Evolutionary conservation across 106 monocot species (phyloP), one percentile per base, ranked within the genome.

Genomic region (Phalaenopsis equestris): DNA sequence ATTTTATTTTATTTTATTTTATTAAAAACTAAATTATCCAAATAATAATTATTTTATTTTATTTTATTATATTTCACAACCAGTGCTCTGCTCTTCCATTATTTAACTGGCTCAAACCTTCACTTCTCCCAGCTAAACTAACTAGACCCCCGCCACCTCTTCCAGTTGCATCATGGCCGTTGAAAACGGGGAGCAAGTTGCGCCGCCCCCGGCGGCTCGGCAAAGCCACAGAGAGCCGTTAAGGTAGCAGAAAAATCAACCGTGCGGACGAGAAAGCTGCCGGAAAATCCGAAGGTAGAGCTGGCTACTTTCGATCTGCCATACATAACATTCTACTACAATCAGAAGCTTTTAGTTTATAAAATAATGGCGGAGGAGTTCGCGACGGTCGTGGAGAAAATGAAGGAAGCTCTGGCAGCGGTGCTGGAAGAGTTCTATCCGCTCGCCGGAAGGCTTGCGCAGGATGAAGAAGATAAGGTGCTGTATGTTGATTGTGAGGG

Each of bases 301-400:
- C 82, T 99, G 30, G 79, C 83, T 72, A 93, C 99, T 8, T 99
- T 95, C 77, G 95, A 99, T 79, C 84, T 95, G 17, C 95, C 99
- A 2, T 99, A 99, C 91, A 93, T 99, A 75, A 99, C 99, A 8
- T 99, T 99, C 85, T 99, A 99, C 90, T 99, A 99, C 88, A 99
- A 99, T 86, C 99, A 95, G 87, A 99, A 99, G 90, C 86, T 99
- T 2, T 46, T 99, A 52, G 76, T 99, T 7, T 99, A 99, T 87
- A 90, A 89, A 55, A 24, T 55, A 7, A 73, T 5, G 74, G 43
- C 57, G 23, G 78, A 46, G 39, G 57, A 42, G 57, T 42, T 15
- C 0, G 42, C 6, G 1, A 68, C 0, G 1, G 78, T 78, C 24
- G 91, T 86, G 68, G 80, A 47, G 16, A 85, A 58, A 73, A 76